These are phyloP conservation scores for Tulasnella sp. DNA, from an alignment of 768 basidiomycete species.

Conservation along the genomic window DNA sequence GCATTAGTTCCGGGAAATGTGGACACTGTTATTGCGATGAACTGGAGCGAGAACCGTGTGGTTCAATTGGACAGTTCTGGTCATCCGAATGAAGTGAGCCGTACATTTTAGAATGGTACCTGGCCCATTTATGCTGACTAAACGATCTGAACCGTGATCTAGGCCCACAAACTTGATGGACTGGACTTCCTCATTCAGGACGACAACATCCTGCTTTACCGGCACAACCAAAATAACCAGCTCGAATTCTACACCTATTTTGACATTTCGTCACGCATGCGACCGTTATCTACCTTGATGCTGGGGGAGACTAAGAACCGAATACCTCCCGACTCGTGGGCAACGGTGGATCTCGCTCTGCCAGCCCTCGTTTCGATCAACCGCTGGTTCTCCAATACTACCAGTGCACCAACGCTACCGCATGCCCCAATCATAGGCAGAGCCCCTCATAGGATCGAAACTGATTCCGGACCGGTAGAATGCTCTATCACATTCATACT, in stretches of 20 bases:
- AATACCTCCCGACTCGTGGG: neutral
- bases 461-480: neutral
- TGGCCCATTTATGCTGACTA: neutral
- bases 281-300: neutral
- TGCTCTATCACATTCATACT: neutral
- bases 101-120: neutral
- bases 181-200: neutral
- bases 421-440: neutral
- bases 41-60: neutral
- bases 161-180: neutral
- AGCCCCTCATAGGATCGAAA: neutral
- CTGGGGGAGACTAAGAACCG: neutral
- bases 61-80: neutral
- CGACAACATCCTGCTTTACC: neutral
- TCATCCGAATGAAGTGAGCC: neutral
- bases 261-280: neutral
- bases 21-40: neutral
- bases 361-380: neutral
- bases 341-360: neutral
- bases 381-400: neutral
- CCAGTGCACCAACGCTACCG: neutral
- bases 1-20: neutral
- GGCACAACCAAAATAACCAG: neutral
- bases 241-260: neutral
- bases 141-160: neutral